Conservation (phyloP, 2,329 filamentous ascomycete genomes). For the Calonectria ilicicola region DNA sequence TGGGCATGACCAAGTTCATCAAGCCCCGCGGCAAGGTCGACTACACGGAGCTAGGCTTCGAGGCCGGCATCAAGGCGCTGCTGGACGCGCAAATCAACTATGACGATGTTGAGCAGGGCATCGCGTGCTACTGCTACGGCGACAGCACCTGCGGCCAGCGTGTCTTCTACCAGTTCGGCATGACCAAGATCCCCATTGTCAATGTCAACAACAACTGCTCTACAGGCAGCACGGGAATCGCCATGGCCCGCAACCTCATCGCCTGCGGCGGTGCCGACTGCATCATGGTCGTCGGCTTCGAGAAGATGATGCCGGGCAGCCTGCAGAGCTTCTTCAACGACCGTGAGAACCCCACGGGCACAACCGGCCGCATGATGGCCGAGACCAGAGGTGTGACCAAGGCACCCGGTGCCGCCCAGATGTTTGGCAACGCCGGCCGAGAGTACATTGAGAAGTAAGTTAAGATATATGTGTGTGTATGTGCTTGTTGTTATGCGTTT, state of each 20-base stretch:
- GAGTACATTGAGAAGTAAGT: slow-evolving; percentile 94
- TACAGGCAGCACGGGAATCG: slow-evolving; percentile 91
- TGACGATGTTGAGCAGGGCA: slow-evolving; percentile 93
- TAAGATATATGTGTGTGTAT: no score
- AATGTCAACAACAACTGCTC: slow-evolving; percentile 99
- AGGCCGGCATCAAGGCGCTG: slow-evolving; percentile 90
- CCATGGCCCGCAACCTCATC: slow-evolving; percentile 85
- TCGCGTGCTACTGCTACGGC: slow-evolving; percentile 98
- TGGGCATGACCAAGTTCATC: slow-evolving; percentile 99
- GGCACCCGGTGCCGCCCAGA: slow-evolving; percentile 87
- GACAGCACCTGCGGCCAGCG: slow-evolving; percentile 95
- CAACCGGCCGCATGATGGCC: slow-evolving; percentile 81
- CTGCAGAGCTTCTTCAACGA: slow-evolving; percentile 89
- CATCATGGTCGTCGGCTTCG: slow-evolving; percentile 92
- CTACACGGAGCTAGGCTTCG: slow-evolving; percentile 94
- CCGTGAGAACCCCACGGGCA: slow-evolving; percentile 81
- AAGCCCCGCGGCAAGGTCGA: slow-evolving; percentile 94
- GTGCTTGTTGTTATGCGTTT: no score
- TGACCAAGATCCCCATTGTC: slow-evolving; percentile 96
- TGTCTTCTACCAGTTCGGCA: slow-evolving; percentile 98
- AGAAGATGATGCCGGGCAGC: slow-evolving; percentile 97
- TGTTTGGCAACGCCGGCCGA: slow-evolving; percentile 93
- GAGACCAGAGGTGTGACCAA: slow-evolving; percentile 84
- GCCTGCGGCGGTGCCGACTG: slow-evolving; percentile 86
- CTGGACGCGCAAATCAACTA: slow-evolving; percentile 91